phyloP scores from a whole-genome alignment of 2,329 filamentous ascomycete genomes.

The Fusarium verticillioides region DNA sequence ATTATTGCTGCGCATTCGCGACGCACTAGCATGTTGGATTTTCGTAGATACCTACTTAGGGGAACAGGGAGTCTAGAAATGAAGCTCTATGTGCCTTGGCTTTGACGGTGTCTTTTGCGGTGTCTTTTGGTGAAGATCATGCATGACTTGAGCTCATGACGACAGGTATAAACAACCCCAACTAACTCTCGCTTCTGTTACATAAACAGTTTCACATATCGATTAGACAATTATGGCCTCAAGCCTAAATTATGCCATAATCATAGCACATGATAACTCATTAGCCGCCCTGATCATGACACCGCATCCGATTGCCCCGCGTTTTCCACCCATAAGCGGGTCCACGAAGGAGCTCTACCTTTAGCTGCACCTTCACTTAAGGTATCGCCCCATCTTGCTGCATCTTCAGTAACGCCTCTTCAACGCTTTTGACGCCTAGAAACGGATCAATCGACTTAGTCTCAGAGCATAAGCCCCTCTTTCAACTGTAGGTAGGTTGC shows the following conservation, averaged over 20 bases:
- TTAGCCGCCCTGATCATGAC: slow-evolving; percentile 31
- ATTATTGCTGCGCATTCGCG: slow-evolving; percentile 39
- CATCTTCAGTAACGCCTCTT: slow-evolving; percentile 29
- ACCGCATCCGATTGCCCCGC: slow-evolving; percentile 38
- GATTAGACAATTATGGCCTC: background rate
- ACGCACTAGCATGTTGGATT: slow-evolving; percentile 41
- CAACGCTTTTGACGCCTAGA: slow-evolving; percentile 13
- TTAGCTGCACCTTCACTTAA: slow-evolving; percentile 24
- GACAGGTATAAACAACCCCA: background rate
- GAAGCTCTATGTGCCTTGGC: slow-evolving; percentile 34
- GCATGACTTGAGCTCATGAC: background rate
- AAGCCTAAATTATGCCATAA: background rate
- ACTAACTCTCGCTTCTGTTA: background rate
- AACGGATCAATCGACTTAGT: slow-evolving; percentile 23
- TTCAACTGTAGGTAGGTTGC: slow-evolving; percentile 22
- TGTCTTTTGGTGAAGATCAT: slow-evolving; percentile 1
- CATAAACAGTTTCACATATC: background rate
- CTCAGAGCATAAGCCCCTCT: slow-evolving; percentile 31
- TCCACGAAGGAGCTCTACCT: slow-evolving; percentile 25
- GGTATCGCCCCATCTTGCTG: slow-evolving; percentile 31
- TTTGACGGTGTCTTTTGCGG: background rate
- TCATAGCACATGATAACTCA: background rate
- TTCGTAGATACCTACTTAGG: slow-evolving; percentile 43
- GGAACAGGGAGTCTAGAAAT: slow-evolving; percentile 37
- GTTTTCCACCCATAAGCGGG: slow-evolving; percentile 33